Evolutionary conservation across 2,329 filamentous ascomycete species (phyloP).

Genomic region (Aspergillus cejpii): DNA sequence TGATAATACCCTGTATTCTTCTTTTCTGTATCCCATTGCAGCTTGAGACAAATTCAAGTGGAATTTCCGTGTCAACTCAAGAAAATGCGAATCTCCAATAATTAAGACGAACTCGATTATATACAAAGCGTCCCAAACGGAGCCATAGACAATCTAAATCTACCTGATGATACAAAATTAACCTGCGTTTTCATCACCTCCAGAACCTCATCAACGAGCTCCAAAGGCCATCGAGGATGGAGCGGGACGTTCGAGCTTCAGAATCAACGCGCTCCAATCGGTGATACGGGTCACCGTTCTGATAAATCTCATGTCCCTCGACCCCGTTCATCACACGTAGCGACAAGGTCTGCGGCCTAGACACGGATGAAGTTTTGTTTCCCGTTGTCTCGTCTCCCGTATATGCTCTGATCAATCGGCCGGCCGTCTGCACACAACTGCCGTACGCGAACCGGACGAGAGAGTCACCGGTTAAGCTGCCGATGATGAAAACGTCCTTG

Average conservation of each 20-base stretch:
- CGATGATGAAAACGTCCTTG: constrained; percentile 49
- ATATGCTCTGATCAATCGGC: constrained; percentile 41
- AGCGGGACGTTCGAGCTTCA: background rate
- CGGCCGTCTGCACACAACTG: constrained; percentile 52
- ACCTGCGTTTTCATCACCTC: constrained; percentile 4
- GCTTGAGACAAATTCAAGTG: no score
- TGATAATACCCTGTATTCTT: constrained; percentile 2
- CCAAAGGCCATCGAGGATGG: constrained; percentile 9
- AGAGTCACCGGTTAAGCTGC: constrained; percentile 55
- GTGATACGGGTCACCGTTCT: background rate
- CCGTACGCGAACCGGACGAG: constrained; percentile 55
- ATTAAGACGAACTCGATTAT: no score
- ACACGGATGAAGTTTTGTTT: background rate
- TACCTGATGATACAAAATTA: background rate
- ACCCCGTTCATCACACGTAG: constrained; percentile 36
- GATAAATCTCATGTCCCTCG: constrained; percentile 30
- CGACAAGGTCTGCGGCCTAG: constrained; percentile 16
- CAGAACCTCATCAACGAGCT: constrained; percentile 8
- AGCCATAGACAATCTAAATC: background rate
- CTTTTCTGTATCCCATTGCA: no score
- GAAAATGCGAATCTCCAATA: no score
- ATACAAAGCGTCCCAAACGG: no score
- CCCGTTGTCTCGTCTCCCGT: constrained; percentile 13
- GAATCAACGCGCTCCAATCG: background rate
- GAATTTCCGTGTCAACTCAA: no score